Base-by-base conservation (phyloP, 1,139 yeast species). In the Taphrina populina region DNA sequence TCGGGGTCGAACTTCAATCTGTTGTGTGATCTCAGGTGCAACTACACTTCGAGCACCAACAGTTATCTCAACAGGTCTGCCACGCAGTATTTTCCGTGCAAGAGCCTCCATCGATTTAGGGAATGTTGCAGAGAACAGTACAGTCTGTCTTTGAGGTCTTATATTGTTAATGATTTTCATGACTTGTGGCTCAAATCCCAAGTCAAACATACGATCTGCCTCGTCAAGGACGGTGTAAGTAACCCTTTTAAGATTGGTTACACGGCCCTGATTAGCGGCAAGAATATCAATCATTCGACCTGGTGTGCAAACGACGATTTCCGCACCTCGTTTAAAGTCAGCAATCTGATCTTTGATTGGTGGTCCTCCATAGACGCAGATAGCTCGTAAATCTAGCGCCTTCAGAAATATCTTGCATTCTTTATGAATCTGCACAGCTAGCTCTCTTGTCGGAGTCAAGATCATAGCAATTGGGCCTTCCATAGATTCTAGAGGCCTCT, bases 101-200 rank as follows among this genome's bases (percentile, higher is more conserved):
- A 90, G 74, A 1, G 72, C 70, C 65, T 87, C 95, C 77, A 92
- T 78, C 61, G 59, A 62, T 32, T 76, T 73, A 0, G 97, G 96
- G 63, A 92, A 88, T 0, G 99, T 94, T 0, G 98, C 98, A 8
- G 96, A 87, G 67, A 92, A 92, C 33, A 94, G 69, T 4, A 90
- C 94, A n/a, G 95, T 86, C 66, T 92, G 98, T 56, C 84, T 74
- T 66, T 90, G 96, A 0, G 95, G 95, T 53, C 97, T 75, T 1
- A 88, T 77, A 43, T 85, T 85, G 27, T 79, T 75, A 65, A 88
- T 75, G 26, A 94, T 84, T 65, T 88, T 87, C 64, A 80, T 82
- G 2, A 94, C 90, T 67, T 94, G 99, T 0, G 98, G 98, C 65
- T 88, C 98, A 71, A 94, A 94, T 1, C 99, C 99, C 79, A 92